Base-by-base conservation (phyloP, 2,329 filamentous ascomycete genomes). In the Colletotrichum truncatum region DNA sequence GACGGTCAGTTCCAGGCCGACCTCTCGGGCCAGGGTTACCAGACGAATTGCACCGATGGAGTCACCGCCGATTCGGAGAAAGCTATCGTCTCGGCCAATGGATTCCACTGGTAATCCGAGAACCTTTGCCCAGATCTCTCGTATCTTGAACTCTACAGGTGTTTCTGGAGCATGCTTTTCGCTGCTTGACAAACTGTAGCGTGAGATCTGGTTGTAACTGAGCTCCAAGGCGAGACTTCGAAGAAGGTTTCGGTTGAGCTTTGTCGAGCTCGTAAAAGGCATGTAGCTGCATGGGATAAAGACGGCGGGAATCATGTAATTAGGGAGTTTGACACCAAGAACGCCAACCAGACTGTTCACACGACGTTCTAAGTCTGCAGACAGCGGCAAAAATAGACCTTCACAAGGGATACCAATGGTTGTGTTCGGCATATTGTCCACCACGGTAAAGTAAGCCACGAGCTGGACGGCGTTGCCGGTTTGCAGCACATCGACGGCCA, bases 71-170 rank as follows among this genome's bases (percentile, higher is more conserved):
- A n/a, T n/a, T n/a, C n/a, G n/a, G n/a, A n/a, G n/a, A n/a, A n/a
- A n/a, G n/a, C n/a, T n/a, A n/a, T n/a, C n/a, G n/a, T n/a, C 16
- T 86, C 87, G 28, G 26, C 64, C 53, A 32, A 70, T 68, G 18
- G 36, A 12, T 14, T 16, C 38, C 7, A 21, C 38, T 10, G 43
- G 18, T 3, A 61, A 14, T 12, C 12, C 18, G 5, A 61, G 45
- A 3, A 45, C 12, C 14, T 7, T 16, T 7, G 36, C 28, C 57
- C 38, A 61, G 6, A 53, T 9, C 5, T 32, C 6, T 4, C 16
- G 26, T 9, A 61, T 25, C 6, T 6, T 16, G 16, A 30, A 57
- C 41, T 62, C 32, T 21, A 48, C n/a, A n/a, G n/a, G n/a, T n/a
- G n/a, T 36, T 11, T 57, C 55, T 1, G 41, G 49, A 4, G 36